Evolutionary conservation across 2,329 filamentous ascomycete species (phyloP).

Genomic region (Colletotrichum musicola): DNA sequence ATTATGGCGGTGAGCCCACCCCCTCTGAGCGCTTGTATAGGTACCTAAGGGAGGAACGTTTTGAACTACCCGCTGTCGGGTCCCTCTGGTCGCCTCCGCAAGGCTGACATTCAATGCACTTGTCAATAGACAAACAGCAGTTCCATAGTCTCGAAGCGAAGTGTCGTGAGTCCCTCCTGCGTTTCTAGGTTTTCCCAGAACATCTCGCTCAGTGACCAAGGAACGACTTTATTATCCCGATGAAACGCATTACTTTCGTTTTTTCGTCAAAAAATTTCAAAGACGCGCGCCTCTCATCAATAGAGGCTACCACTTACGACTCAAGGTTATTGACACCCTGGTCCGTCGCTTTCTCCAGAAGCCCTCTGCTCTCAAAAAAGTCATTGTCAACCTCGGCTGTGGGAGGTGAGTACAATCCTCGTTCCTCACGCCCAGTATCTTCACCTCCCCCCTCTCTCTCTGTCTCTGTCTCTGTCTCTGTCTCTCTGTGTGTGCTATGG

Average conservation of each 20-base stretch:
- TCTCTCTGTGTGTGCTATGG: too few species aligned
- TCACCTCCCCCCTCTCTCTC: background rate
- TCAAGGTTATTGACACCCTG: conserved; percentile 83
- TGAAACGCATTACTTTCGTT: conserved; percentile 86
- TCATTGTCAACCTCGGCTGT: conserved; percentile 88
- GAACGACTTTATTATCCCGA: conserved; percentile 79
- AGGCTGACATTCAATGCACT: conserved; percentile 17
- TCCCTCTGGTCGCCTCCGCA: background rate
- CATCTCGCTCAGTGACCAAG: background rate
- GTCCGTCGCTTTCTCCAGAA: conserved; percentile 79
- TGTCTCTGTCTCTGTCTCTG: too few species aligned
- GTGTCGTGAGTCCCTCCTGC: conserved; percentile 71
- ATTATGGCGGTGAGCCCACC: conserved; percentile 65
- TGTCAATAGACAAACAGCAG: conserved; percentile 81
- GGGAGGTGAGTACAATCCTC: conserved; percentile 78
- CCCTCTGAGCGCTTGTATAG: too few species aligned
- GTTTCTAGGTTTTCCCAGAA: background rate
- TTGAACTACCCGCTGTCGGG: too few species aligned
- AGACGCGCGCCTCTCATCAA: conserved; percentile 90
- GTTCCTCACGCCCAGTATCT: background rate
- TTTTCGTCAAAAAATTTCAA: conserved; percentile 88
- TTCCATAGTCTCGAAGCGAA: conserved; percentile 92
- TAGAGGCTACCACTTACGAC: conserved; percentile 87
- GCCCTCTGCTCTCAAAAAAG: conserved; percentile 69
- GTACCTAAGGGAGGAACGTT: too few species aligned